Evolutionary conservation across 2,329 filamentous ascomycete genomes (phyloP).

Genomic region (Fusarium sp.): DNA sequence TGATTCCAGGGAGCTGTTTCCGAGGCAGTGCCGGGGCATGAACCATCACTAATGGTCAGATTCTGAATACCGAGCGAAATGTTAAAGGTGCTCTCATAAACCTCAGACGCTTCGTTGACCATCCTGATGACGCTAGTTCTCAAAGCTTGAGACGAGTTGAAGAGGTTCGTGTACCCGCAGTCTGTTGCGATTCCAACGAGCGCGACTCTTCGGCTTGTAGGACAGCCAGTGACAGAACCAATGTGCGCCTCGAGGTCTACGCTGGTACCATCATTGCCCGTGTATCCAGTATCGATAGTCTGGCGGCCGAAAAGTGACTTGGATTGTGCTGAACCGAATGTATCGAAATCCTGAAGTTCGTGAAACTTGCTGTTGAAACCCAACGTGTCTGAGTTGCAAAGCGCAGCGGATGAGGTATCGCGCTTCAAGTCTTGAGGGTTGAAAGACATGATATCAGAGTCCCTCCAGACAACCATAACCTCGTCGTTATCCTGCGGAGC

Average conservation of each 20-base stretch:
- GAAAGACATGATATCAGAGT: conserved; percentile 78
- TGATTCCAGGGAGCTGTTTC: conserved; percentile 85
- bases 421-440: conserved; percentile 72
- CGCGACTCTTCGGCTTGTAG: conserved; percentile 88
- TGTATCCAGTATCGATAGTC: conserved; percentile 71
- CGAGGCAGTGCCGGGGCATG: conserved; percentile 78
- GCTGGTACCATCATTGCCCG: conserved; percentile 75
- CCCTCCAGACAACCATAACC: conserved; percentile 90
- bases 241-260: conserved; percentile 83
- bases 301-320: conserved; percentile 78
- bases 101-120: conserved; percentile 85
- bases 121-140: conserved; percentile 81
- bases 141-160: conserved; percentile 71
- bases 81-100: conserved; percentile 94
- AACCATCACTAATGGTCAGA: conserved; percentile 77
- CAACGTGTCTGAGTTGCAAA: conserved; percentile 80
- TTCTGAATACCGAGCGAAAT: conserved; percentile 92
- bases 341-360: conserved; percentile 62
- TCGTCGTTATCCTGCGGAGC: conserved; percentile 66
- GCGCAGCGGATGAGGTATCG: conserved; percentile 55
- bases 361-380: conserved; percentile 78
- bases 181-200: conserved; percentile 93
- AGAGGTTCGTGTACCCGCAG: conserved; percentile 83
- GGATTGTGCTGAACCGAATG: conserved; percentile 70
- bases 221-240: conserved; percentile 85